phyloP scores from a whole-genome alignment of 306 rosid genomes.

The Lathyrus sativus region DNA sequence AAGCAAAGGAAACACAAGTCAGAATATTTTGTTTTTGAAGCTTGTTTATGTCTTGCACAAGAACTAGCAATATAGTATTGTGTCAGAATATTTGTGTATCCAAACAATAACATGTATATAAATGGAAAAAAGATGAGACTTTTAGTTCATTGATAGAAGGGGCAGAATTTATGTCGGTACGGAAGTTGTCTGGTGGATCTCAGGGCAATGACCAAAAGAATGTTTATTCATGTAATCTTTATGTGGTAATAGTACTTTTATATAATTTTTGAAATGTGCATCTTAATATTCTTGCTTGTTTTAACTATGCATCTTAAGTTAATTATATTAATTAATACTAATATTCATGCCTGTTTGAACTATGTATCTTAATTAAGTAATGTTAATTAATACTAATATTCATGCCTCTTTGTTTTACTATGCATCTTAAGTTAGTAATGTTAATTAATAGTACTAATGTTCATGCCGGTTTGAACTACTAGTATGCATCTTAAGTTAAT shows the following conservation, averaged over 20 bases:
- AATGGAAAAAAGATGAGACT: neutral
- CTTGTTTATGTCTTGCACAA: constrained; percentile 10
- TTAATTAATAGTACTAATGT: neutral
- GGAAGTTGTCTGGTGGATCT: constrained; percentile 16
- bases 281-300: neutral
- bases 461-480: neutral
- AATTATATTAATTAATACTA: neutral
- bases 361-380: neutral
- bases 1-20: constrained; percentile 8
- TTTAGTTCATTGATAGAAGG: constrained; percentile 1
- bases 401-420: neutral
- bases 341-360: neutral
- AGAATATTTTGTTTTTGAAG: constrained; percentile 34
- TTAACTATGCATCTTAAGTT: neutral
- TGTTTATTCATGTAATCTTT: neutral
- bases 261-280: neutral
- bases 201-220: neutral
- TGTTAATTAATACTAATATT: neutral
- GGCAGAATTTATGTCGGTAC: constrained; percentile 17
- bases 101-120: neutral
- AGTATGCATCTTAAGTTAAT: neutral
- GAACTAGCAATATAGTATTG: neutral
- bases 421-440: neutral
- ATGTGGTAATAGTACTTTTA: constrained; percentile 2
- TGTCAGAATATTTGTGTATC: constrained; percentile 32